Evolutionary conservation across 768 basidiomycete species (phyloP), one percentile per base, ranked within the genome.

Genomic region (Sporobolomyces phaffii): DNA sequence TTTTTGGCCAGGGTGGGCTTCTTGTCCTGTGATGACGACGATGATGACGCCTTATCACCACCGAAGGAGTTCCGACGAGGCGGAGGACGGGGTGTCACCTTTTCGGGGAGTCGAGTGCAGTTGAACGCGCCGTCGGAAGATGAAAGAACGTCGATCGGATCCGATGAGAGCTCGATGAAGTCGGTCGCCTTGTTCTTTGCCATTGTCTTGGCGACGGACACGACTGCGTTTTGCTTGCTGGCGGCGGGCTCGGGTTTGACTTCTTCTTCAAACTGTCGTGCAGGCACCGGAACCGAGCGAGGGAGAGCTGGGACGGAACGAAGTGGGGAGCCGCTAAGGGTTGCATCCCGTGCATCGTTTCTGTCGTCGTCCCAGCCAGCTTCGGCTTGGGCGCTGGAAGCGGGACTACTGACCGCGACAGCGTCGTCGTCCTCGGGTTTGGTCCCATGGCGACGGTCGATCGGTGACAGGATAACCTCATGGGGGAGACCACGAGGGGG

Each of bases 341-440:
- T n/a, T n/a, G n/a, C n/a, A n/a, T n/a, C n/a, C n/a, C n/a, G n/a
- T n/a, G n/a, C n/a, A n/a, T n/a, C n/a, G n/a, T n/a, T n/a, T n/a
- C n/a, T n/a, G n/a, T n/a, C n/a, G 9, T 29, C 31, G 20, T 63
- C 56, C 66, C 61, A 63, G 1, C 61, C 66, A 9, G 66, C 66
- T 5, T 53, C 49, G 14, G 56, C 60, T 0, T 34, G 43, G 0
- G 34, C 28, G 54, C 61, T 62, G 18, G 29, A 38, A 6, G 48
- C 60, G 8, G 66, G 66, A 41, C 66, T 68, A 61, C 66, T 68
- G 34, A 68, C 41, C 8, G n/a, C 24, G 24, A n/a, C 15, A 5
- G 15, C 41, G 10, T 44, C 49, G 56, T 36, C 56, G 34, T 45
- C 29, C 22, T 3, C 3, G 56, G 41, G 29, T 41, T 28, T 6